Conservation (phyloP, 2,329 filamentous ascomycete genomes). For the Fusarium sp. region DNA sequence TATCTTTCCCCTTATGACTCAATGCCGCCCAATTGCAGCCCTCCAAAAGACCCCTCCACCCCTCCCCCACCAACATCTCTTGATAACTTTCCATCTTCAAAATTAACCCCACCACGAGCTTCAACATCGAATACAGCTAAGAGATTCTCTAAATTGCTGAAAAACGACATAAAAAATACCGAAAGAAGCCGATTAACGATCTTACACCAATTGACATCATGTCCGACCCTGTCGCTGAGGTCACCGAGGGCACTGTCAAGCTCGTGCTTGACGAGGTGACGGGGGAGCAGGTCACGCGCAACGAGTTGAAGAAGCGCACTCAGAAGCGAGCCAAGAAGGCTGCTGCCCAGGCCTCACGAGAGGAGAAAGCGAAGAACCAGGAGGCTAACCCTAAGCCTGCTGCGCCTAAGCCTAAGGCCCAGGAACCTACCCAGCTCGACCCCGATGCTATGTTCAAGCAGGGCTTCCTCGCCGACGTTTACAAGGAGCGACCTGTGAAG, state of each 20-base stretch:
- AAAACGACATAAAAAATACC: background rate
- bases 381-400: conserved; percentile 43
- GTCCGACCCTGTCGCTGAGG: conserved; percentile 42
- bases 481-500: conserved; percentile 71
- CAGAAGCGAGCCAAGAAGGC: conserved; percentile 69
- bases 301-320: conserved; percentile 69
- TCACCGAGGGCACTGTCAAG: conserved; percentile 55
- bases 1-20: conserved; percentile 29
- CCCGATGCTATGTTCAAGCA: conserved; percentile 80
- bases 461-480: conserved; percentile 79
- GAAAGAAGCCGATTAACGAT: background rate
- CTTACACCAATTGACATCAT: conserved; percentile 17
- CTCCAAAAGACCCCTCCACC: conserved; percentile 24
- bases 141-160: background rate
- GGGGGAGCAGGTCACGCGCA: conserved; percentile 72
- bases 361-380: conserved; percentile 46
- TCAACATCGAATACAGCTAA: conserved; percentile 26
- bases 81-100: conserved; percentile 36
- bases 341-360: conserved; percentile 60
- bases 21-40: conserved; percentile 18
- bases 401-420: conserved; percentile 58
- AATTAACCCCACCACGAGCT: conserved; percentile 43
- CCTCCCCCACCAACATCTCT: conserved; percentile 41
- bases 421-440: conserved; percentile 56
- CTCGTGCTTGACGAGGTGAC: conserved; percentile 71